phyloP scores from a whole-genome alignment of 108 stramenopile species.

The Phaeodactylum tricornutum region DNA sequence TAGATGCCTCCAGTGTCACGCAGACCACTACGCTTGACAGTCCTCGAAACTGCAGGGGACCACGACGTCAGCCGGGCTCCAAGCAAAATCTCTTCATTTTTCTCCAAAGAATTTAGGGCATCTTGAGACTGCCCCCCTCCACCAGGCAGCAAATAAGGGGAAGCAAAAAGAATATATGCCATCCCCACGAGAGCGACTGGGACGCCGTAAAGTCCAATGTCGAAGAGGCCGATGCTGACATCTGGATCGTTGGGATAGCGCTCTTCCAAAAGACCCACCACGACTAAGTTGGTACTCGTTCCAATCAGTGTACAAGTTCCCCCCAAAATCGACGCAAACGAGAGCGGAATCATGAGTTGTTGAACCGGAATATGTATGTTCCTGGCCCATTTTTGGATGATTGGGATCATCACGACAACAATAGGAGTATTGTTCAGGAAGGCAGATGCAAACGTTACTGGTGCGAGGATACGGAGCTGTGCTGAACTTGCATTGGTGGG shows the following conservation, averaged over 20 bases:
- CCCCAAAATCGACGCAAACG: constrained; percentile 78
- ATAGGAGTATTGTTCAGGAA: constrained; percentile 88
- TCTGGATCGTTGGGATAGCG: too few species aligned
- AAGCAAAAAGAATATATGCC: constrained; percentile 54
- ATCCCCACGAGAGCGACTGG: constrained; percentile 64
- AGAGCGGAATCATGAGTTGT: constrained; percentile 75
- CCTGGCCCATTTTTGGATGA: constrained; percentile 69
- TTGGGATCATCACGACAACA: constrained; percentile 83
- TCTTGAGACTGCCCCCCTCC: too few species aligned
- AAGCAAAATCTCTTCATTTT: too few species aligned
- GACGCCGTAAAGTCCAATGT: constrained; percentile 65
- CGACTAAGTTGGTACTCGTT: constrained; percentile 83
- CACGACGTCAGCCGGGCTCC: constrained; percentile 65
- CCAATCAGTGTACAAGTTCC: constrained; percentile 87
- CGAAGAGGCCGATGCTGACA: constrained; percentile 59
- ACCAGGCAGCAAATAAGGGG: constrained; percentile 60
- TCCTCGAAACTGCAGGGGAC: constrained; percentile 63
- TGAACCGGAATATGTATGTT: constrained; percentile 36
- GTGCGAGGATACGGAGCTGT: constrained; percentile 58
- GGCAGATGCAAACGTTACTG: constrained; percentile 55
- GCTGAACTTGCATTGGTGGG: constrained; percentile 47
- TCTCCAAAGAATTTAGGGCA: too few species aligned
- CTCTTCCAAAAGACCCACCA: constrained; percentile 44
- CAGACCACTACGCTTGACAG: constrained; percentile 66
- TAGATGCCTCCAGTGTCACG: constrained; percentile 78